Percentiles rank a stretch among this genome's conserved stretches.
phyloP scores from a whole-genome alignment of 192 early-diverging fungal genomes.

The Umbelopsis vinacea region DNA sequence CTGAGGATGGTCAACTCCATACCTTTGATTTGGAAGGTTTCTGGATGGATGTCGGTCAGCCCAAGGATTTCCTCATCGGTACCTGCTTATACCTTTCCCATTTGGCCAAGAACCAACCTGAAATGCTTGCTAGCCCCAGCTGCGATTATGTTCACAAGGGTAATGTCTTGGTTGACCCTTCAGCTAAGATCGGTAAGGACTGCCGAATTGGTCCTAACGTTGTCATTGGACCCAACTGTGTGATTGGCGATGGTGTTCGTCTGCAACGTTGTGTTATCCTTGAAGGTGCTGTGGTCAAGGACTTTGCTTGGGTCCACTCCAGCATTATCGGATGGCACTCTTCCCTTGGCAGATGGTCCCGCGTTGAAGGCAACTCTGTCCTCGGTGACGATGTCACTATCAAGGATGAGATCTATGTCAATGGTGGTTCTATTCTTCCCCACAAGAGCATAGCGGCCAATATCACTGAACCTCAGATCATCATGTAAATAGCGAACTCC shows the following conservation, averaged over 20 bases:
- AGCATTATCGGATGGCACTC: slow-evolving; percentile 97
- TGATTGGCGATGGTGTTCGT: slow-evolving; percentile 94
- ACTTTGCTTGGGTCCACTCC: slow-evolving; percentile 89
- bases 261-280: slow-evolving; percentile 88
- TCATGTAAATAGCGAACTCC: slow-evolving; percentile 77
- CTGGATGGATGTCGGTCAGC: slow-evolving; percentile 99
- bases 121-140: slow-evolving; percentile 69
- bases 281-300: slow-evolving; percentile 82
- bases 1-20: slow-evolving; percentile 84
- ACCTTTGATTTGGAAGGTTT: slow-evolving; percentile 93
- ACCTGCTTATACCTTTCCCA: slow-evolving; percentile 91
- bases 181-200: slow-evolving; percentile 91
- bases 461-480: slow-evolving; percentile 91
- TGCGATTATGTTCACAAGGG: slow-evolving; percentile 77
- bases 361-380: slow-evolving; percentile 91
- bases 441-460: slow-evolving; percentile 92
- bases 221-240: slow-evolving; percentile 88
- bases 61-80: slow-evolving; percentile 96
- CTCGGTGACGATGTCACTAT: slow-evolving; percentile 97
- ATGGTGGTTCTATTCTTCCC: slow-evolving; percentile 93
- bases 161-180: slow-evolving; percentile 91
- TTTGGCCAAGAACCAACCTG: slow-evolving; percentile 77
- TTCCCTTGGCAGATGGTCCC: slow-evolving; percentile 92
- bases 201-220: slow-evolving; percentile 99
- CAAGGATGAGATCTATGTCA: slow-evolving; percentile 91